phyloP scores from a whole-genome alignment of 371 early-diverging fungal genomes.

The Saksenaea oblongispora region DNA sequence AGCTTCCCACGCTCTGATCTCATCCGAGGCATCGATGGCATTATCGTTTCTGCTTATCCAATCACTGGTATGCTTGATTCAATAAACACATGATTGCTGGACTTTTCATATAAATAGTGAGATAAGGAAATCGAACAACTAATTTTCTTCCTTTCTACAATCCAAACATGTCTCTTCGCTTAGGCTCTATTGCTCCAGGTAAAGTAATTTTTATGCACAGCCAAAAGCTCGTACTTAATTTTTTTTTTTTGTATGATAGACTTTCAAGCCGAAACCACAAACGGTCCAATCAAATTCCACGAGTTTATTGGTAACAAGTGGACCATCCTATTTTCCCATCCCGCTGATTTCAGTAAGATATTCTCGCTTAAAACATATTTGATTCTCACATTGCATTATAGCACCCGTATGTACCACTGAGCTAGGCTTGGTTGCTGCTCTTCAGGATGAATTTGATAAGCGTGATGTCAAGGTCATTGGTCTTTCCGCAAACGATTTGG shows the following conservation, averaged over 20 bases:
- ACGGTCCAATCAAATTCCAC: slow-evolving; percentile 90
- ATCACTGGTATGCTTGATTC: too few species aligned
- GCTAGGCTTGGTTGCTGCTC: slow-evolving; percentile 86
- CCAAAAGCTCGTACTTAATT: slow-evolving; percentile 16
- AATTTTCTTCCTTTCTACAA: slow-evolving; percentile 11
- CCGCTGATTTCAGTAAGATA: slow-evolving; percentile 86
- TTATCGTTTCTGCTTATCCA: too few species aligned
- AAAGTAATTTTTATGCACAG: slow-evolving; percentile 6
- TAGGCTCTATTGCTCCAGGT: slow-evolving; percentile 67
- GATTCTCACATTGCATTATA: slow-evolving; percentile 12
- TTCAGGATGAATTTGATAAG: slow-evolving; percentile 72
- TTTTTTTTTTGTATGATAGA: slow-evolving; percentile 37
- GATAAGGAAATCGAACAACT: slow-evolving; percentile 1
- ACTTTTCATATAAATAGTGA: not conserved
- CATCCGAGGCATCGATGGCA: too few species aligned
- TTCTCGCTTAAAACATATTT: not conserved
- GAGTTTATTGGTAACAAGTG: slow-evolving; percentile 83
- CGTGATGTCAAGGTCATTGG: slow-evolving; percentile 92
- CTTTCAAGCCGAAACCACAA: slow-evolving; percentile 85
- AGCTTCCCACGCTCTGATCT: too few species aligned
- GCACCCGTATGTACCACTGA: slow-evolving; percentile 97
- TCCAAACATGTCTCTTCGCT: slow-evolving; percentile 54
- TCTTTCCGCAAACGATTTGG: slow-evolving; percentile 85
- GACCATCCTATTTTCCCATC: slow-evolving; percentile 95
- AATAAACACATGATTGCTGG: too few species aligned